Conservation (phyloP, 2,329 filamentous ascomycete genomes). For the Phymatotrichopsis omnivora region DNA sequence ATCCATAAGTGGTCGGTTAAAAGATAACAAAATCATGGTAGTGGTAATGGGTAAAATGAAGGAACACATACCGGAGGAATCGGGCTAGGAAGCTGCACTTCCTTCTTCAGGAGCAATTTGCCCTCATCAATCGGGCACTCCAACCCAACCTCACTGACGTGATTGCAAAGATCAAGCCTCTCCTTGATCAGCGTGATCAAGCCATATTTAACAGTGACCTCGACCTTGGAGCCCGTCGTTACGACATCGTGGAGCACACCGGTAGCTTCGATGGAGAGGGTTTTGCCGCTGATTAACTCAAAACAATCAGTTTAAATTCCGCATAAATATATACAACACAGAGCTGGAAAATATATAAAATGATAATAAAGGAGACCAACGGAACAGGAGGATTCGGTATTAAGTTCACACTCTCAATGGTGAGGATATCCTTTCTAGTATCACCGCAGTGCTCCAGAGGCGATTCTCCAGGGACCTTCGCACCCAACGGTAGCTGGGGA, state of each 20-base stretch:
- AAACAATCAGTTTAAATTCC: background rate
- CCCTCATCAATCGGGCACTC: slow-evolving; percentile 81
- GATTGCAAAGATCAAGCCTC: slow-evolving; percentile 74
- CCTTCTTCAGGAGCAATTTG: slow-evolving; percentile 61
- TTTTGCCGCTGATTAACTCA: slow-evolving; percentile 53
- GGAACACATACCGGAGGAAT: slow-evolving; percentile 68
- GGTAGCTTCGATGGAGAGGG: slow-evolving; percentile 65
- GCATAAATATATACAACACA: slow-evolving; percentile 1
- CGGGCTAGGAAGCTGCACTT: slow-evolving; percentile 71
- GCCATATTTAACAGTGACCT: slow-evolving; percentile 83
- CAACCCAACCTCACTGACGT: slow-evolving; percentile 77
- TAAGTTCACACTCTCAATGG: slow-evolving; percentile 70
- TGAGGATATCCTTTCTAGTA: slow-evolving; percentile 60
- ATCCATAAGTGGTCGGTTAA: background rate
- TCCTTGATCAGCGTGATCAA: slow-evolving; percentile 80
- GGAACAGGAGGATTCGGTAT: slow-evolving; percentile 74
- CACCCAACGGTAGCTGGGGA: slow-evolving; percentile 39
- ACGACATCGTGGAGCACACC: slow-evolving; percentile 66
- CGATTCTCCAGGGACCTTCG: slow-evolving; percentile 69
- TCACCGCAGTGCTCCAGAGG: slow-evolving; percentile 66
- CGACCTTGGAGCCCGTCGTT: slow-evolving; percentile 67
- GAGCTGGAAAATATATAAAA: background rate
- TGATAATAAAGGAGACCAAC: slow-evolving; percentile 46
- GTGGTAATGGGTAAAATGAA: background rate
- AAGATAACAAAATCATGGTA: slow-evolving; percentile 15